Base-by-base conservation (phyloP, 805 yeast species). In the Kodamaea jinghongensis region DNA sequence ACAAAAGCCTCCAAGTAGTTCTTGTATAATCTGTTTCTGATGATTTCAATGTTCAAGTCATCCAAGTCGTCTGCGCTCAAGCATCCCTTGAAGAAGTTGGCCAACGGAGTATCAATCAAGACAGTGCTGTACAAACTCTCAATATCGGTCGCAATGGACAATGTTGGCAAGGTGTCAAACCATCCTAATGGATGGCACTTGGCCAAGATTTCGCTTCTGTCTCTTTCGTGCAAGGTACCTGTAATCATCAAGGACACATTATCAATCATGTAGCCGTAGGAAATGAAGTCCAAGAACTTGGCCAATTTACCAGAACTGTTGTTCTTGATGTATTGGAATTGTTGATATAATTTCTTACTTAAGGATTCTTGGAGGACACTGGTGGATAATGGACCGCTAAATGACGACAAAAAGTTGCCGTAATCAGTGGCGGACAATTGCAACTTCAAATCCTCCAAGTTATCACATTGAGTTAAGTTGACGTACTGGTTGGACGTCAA, bases 221-320 rank as follows among this genome's bases (percentile, higher is more conserved):
- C 96, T 55, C 98, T 78, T 56, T 90, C 95, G 60, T 93, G 99
- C 45, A 93, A 78, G 0, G 99, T 89, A 15, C 99, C 99, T 1
- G 97, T 90, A 56, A 93, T 91, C 84, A 93, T 85, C 56, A 93
- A 73, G 16, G 93, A 86, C 28, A 93, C 96, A 62, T 93, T 93
- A 67, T 93, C 99, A 56, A 93, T 95, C 99, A 93, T 93, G 67
- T 95, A 93, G 8, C 97, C 95, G 59, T 90, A 93, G 33, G 95
- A 83, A 59, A 95, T 88, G 61, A 70, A 95, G 61, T 95, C 96
- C 80, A 93, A 75, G 58, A 91, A 89, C 60, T 81, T 78, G 31
- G 87, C 71, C 55, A 91, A 69, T 25, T 83, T 84, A 44, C 88
- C 89, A 26, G 83, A 81, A 4, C 96, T 81, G 61, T 91, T 96